phyloP scores from a whole-genome alignment of 768 basidiomycete genomes.

The Serpula lacrymans region DNA sequence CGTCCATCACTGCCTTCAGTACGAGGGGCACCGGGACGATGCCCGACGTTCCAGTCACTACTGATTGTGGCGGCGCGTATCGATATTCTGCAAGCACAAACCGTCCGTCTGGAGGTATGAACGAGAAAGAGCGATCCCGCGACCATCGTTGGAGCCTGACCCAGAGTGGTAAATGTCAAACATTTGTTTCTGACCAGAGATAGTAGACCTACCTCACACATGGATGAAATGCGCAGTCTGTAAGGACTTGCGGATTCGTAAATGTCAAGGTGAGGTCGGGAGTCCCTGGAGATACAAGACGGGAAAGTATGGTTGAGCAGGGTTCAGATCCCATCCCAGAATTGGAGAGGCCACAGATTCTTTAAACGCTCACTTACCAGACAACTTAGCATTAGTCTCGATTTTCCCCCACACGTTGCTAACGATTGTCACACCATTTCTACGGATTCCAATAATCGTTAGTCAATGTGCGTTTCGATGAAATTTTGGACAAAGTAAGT shows the following conservation, averaged over 20 bases:
- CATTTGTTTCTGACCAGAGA: constrained; percentile 3
- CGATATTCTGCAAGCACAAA: constrained; percentile 86
- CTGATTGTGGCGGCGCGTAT: constrained; percentile 41
- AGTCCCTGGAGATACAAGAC: constrained; percentile 50
- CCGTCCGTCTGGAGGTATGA: constrained; percentile 90
- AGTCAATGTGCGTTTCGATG: too few species aligned
- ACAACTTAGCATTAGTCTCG: constrained; percentile 72
- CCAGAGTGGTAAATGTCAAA: constrained; percentile 5
- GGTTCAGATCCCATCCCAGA: neutral
- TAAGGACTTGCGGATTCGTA: constrained; percentile 66
- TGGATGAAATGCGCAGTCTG: constrained; percentile 86
- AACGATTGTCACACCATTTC: constrained; percentile 63
- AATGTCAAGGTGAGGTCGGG: constrained; percentile 85
- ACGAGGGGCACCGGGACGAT: constrained; percentile 51
- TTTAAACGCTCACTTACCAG: constrained; percentile 47
- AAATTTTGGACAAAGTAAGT: neutral
- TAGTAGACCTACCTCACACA: constrained; percentile 73
- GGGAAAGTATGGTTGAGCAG: constrained; percentile 1
- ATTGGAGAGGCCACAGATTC: too few species aligned
- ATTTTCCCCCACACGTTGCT: constrained; percentile 74
- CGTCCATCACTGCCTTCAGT: constrained; percentile 40
- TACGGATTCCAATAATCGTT: constrained; percentile 24
- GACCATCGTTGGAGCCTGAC: constrained; percentile 75
- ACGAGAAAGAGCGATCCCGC: constrained; percentile 75
- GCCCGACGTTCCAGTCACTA: constrained; percentile 32